Conservation (phyloP, 1,284 basidiomycete genomes). For the Schizophyllum amplum region DNA sequence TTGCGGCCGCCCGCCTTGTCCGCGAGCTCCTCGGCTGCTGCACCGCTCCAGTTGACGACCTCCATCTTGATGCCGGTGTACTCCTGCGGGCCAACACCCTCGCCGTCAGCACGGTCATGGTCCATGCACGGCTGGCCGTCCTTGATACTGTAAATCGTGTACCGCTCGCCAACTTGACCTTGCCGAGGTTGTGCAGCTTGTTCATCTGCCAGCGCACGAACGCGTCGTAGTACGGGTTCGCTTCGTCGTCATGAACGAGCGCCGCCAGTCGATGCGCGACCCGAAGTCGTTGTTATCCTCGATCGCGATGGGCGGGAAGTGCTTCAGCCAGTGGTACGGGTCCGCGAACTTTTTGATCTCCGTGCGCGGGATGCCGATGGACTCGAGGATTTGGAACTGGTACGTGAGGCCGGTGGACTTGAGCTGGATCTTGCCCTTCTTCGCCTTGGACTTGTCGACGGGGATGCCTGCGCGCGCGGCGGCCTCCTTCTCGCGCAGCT, state of each 20-base stretch:
- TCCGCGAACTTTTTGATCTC: conserved; percentile 98
- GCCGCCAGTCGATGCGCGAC: conserved; percentile 95
- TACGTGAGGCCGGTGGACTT: conserved; percentile 94
- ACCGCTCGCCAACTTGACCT: conserved; percentile 98
- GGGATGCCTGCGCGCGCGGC: conserved; percentile 28
- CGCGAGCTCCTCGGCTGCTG: conserved; percentile 55
- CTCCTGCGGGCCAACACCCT: conserved; percentile 93
- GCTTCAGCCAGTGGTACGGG: conserved; percentile 85
- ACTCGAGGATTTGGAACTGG: conserved; percentile 99
- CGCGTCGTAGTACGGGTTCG: conserved; percentile 95
- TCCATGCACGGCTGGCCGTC: conserved; percentile 99
- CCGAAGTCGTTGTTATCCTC: conserved; percentile 84
- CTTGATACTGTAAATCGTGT: conserved; percentile 99
- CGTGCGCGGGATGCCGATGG: conserved; percentile 77
- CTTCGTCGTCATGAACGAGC: conserved; percentile 93
- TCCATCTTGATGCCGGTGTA: conserved; percentile 97
- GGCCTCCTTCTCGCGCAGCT: conserved; percentile 30
- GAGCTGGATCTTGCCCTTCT: conserved; percentile 93
- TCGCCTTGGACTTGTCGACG: conserved; percentile 70
- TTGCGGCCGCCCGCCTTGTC: conserved; percentile 70
- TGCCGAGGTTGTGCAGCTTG: conserved; percentile 78
- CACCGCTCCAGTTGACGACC: conserved; percentile 74
- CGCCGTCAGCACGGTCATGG: conserved; percentile 94
- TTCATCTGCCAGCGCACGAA: conserved; percentile 99
- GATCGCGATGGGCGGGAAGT: conserved; percentile 96